phyloP scores from a whole-genome alignment of 495 filamentous ascomycete genomes.

The Filosporella fistucella region DNA sequence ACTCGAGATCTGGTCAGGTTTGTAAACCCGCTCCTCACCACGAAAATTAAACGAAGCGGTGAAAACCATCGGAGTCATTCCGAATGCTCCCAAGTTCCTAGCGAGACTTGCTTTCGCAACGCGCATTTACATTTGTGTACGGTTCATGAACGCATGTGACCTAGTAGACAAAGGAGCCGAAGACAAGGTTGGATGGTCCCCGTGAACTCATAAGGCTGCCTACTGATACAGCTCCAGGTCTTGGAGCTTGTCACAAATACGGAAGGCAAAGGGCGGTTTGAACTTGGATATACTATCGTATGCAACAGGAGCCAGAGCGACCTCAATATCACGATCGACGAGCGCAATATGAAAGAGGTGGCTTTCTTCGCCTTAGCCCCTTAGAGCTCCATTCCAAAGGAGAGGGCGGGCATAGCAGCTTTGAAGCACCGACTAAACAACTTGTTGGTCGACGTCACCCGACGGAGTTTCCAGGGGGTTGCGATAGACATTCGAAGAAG shows the following conservation, averaged over 20 bases:
- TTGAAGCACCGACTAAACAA: slow-evolving; percentile 4
- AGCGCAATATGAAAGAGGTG: neutral
- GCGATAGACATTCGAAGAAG: neutral
- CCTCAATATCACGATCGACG: neutral
- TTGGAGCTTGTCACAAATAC: neutral
- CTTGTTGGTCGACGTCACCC: slow-evolving; percentile 1
- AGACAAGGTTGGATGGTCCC: slow-evolving; percentile 20
- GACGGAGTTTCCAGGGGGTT: slow-evolving; percentile 3
- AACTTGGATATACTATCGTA: slow-evolving; percentile 9
- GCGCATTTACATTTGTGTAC: too few relatives aligned
- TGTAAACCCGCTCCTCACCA: too few relatives aligned
- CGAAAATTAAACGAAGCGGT: too few relatives aligned
- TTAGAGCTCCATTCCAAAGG: slow-evolving; percentile 1
- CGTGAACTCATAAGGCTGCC: neutral
- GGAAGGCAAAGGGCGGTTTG: neutral
- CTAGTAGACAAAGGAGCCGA: slow-evolving; percentile 44
- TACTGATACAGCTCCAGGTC: neutral
- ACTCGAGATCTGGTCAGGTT: too few relatives aligned
- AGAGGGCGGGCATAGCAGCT: slow-evolving; percentile 5
- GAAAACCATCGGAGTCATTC: too few relatives aligned
- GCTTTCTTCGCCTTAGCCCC: slow-evolving; percentile 5
- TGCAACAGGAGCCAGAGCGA: slow-evolving; percentile 10
- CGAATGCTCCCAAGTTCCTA: too few relatives aligned
- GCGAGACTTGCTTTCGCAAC: too few relatives aligned
- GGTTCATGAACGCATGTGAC: slow-evolving; percentile 55